Percentiles rank a stretch among this genome's conserved stretches.
Evolutionary conservation across 2,329 filamentous ascomycete genomes (phyloP).

Genomic region (Trichoderma sp.): DNA sequence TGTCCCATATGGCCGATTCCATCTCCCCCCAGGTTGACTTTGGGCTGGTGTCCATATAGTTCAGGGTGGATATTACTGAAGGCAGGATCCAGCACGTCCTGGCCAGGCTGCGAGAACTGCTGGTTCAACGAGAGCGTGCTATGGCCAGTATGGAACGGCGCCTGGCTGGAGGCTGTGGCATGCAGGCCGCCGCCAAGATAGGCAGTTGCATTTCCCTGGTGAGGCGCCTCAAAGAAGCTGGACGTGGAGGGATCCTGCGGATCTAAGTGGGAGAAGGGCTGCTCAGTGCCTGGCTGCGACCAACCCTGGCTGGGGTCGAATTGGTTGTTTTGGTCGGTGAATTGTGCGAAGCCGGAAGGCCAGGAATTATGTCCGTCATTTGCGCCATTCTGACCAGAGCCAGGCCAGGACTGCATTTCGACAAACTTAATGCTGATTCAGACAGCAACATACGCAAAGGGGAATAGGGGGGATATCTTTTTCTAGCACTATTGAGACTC

Average conservation of each 20-base stretch:
- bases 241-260: slow-evolving; percentile 36
- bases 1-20: slow-evolving; percentile 32
- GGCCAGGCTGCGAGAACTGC: slow-evolving; percentile 38
- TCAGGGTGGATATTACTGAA: slow-evolving; percentile 43
- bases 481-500: slow-evolving; percentile 35
- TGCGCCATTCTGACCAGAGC: slow-evolving; percentile 41
- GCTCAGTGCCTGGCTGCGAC: slow-evolving; percentile 41
- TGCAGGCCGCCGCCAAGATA: slow-evolving; percentile 38
- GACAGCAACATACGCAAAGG: slow-evolving; percentile 29
- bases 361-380: slow-evolving; percentile 40
- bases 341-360: slow-evolving; percentile 41
- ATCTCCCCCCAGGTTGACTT: slow-evolving; percentile 33
- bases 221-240: slow-evolving; percentile 41
- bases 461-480: slow-evolving; percentile 13
- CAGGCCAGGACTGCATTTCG: slow-evolving; percentile 47
- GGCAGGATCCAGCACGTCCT: slow-evolving; percentile 41
- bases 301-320: slow-evolving; percentile 45
- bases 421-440: slow-evolving; percentile 29
- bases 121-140: slow-evolving; percentile 38
- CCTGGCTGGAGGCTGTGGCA: slow-evolving; percentile 34
- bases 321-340: slow-evolving; percentile 39
- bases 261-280: slow-evolving; percentile 39
- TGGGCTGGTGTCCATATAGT: slow-evolving; percentile 41
- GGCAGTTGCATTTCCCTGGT: slow-evolving; percentile 38
- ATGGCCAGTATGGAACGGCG: slow-evolving; percentile 38